Evolutionary conservation across 805 yeast genomes (phyloP), one percentile per base, ranked within the genome.

Genomic region (Yamadazyma endophytica): DNA sequence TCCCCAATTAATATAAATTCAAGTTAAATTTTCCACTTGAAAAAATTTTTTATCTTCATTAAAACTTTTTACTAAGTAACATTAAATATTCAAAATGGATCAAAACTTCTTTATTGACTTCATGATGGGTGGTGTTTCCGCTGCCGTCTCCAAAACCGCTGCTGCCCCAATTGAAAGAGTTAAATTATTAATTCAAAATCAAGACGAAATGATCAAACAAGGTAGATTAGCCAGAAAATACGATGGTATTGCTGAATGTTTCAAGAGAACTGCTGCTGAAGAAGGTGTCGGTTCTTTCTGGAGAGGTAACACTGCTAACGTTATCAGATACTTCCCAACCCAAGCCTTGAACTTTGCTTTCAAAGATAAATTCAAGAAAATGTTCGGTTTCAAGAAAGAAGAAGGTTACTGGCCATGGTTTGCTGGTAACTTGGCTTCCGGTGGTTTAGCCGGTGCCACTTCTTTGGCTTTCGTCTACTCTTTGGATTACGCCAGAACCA

Each of bases 281-380:
- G 97, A 88, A 76, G 97, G 97, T 80, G 58, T 84, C 46, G 75
- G 70, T 50, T 72, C 97, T 46, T 87, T 88, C 90, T 88, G 97
- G 97, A 83, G 96, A 83, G 97, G 97, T 79, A 88, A 88, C 89
- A 89, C 96, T 49, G 97, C 97, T 59, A 88, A 88, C 73, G 97
- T 88, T 65, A 82, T 88, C 75, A 85, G 97, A 78, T 88, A 89
- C 81, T 88, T 88, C 95, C 97, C 97, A 70, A 89, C 97, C 68
- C 97, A 88, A 75, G 97, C 97, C 57, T 79, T 88, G 64, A 88
- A 88, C 83, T 89, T 88, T 60, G 97, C 97, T 59, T 89, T 88
- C 90, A 89, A 88, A 78, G 97, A 89, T 70, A 84, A 86, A 75
- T 85, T 89, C 76, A 88, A 88, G 82, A 78, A 79, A 56, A 69